Evolutionary conservation across 768 basidiomycete genomes (phyloP).

Genomic region (Podaxis sp.): DNA sequence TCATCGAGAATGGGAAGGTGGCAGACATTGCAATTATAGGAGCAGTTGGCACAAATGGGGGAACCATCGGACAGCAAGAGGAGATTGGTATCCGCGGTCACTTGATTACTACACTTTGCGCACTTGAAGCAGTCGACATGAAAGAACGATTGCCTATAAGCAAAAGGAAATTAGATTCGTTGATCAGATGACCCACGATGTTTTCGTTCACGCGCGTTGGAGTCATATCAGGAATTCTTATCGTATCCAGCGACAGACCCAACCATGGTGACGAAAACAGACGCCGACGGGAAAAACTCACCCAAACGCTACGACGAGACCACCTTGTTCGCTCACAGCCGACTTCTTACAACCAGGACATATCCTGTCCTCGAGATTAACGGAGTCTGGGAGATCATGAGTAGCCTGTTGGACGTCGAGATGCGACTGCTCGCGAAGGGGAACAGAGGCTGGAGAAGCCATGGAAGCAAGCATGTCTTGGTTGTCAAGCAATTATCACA

Average conservation of each 20-base stretch:
- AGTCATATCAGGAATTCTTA: neutral
- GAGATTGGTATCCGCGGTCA: constrained; percentile 97
- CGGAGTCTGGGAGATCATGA: constrained; percentile 23
- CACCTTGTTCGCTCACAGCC: constrained; percentile 78
- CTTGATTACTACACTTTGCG: constrained; percentile 90
- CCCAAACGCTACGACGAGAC: constrained; percentile 96
- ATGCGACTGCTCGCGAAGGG: constrained; percentile 37
- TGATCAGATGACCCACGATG: neutral
- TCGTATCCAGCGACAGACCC: neutral
- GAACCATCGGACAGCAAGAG: constrained; percentile 94
- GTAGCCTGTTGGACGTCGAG: constrained; percentile 27
- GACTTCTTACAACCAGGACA: constrained; percentile 85
- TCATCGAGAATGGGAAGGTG: constrained; percentile 94
- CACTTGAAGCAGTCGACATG: constrained; percentile 96
- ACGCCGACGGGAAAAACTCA: constrained; percentile 39
- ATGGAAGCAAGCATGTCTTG: constrained; percentile 27
- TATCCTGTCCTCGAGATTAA: constrained; percentile 50
- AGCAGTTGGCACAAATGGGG: constrained; percentile 93
- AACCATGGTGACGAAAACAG: neutral
- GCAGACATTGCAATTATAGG: constrained; percentile 95
- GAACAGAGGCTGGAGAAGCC: constrained; percentile 20
- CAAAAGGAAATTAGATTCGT: constrained; percentile 14
- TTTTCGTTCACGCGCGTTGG: neutral
- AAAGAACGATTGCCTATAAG: constrained; percentile 83
- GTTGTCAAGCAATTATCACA: constrained; percentile 18